Conservation (phyloP, 2,329 filamentous ascomycete genomes). For the Ramularia endophylla region DNA sequence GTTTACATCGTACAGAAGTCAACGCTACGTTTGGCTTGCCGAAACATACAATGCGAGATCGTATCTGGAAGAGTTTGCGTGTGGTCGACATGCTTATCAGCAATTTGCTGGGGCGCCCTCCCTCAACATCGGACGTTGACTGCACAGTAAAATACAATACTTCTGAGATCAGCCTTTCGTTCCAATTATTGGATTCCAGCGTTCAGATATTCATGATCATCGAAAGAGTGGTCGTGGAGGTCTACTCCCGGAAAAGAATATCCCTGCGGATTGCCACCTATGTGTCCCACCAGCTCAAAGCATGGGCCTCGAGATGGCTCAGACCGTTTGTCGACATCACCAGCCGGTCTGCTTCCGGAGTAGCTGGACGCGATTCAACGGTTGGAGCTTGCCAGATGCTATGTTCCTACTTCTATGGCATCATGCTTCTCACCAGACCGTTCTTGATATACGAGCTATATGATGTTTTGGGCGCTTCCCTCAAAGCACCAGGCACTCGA, state of each 20-base stretch:
- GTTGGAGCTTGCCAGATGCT: slow-evolving; percentile 46
- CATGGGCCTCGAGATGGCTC: slow-evolving; percentile 36
- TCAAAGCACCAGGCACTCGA: slow-evolving; percentile 11
- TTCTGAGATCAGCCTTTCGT: slow-evolving; percentile 1
- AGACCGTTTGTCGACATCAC: slow-evolving; percentile 23
- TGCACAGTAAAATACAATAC: slow-evolving; percentile 35
- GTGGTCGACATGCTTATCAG: slow-evolving; percentile 49
- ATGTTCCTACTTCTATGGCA: slow-evolving; percentile 49
- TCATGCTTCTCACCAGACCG: slow-evolving; percentile 49
- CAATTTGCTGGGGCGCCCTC: slow-evolving; percentile 46
- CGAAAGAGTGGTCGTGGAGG: slow-evolving; percentile 42
- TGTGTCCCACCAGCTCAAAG: slow-evolving; percentile 37
- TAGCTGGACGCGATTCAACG: background rate
- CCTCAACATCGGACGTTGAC: slow-evolving; percentile 48
- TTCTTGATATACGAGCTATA: slow-evolving; percentile 49
- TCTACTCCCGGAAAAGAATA: slow-evolving; percentile 39
- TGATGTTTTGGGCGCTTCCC: slow-evolving; percentile 28
- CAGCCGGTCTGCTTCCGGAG: too few species aligned
- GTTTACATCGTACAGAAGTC: slow-evolving; percentile 47
- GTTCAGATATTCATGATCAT: slow-evolving; percentile 46
- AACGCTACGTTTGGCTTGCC: slow-evolving; percentile 44
- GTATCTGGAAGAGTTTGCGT: slow-evolving; percentile 49
- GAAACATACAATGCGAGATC: slow-evolving; percentile 36
- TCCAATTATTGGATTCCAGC: slow-evolving; percentile 30
- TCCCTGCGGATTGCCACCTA: slow-evolving; percentile 36